phyloP scores from a whole-genome alignment of 805 yeast species.

The Wickerhamiella azyma region DNA sequence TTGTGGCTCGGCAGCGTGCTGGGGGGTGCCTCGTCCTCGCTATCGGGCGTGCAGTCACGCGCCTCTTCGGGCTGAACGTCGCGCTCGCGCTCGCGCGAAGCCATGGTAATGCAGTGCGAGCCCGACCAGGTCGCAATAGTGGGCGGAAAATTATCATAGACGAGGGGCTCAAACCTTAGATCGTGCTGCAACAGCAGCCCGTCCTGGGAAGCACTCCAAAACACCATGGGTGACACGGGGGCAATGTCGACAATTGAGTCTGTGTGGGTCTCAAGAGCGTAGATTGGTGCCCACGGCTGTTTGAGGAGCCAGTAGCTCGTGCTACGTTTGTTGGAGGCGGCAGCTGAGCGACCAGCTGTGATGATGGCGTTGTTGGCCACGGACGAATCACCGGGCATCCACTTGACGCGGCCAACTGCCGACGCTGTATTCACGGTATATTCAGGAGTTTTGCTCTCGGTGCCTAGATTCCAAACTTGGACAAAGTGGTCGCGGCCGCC shows the following conservation, averaged over 20 bases:
- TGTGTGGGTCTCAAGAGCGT: conserved; percentile 36
- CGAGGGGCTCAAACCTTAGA: conserved; percentile 30
- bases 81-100: background rate
- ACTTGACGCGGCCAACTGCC: conserved; percentile 62
- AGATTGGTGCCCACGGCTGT: conserved; percentile 59
- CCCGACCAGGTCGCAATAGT: conserved; percentile 47
- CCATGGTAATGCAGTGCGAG: background rate
- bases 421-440: conserved; percentile 59
- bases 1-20: background rate
- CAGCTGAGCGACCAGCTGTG: conserved; percentile 14
- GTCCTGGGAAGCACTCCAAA: conserved; percentile 43
- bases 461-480: conserved; percentile 56
- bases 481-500: conserved; percentile 86
- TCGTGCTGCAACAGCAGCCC: conserved; percentile 36
- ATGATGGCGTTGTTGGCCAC: conserved; percentile 12
- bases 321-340: conserved; percentile 7
- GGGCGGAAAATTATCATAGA: conserved; percentile 38
- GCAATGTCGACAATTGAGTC: conserved; percentile 41
- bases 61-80: too few species aligned
- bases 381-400: conserved; percentile 37
- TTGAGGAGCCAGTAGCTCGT: conserved; percentile 19
- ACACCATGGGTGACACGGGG: conserved; percentile 13
- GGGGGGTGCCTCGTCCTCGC: background rate
- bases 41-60: background rate
- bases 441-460: conserved; percentile 42